Base-by-base conservation (phyloP, 2,329 filamentous ascomycete species). In the Ascomycota sp. region DNA sequence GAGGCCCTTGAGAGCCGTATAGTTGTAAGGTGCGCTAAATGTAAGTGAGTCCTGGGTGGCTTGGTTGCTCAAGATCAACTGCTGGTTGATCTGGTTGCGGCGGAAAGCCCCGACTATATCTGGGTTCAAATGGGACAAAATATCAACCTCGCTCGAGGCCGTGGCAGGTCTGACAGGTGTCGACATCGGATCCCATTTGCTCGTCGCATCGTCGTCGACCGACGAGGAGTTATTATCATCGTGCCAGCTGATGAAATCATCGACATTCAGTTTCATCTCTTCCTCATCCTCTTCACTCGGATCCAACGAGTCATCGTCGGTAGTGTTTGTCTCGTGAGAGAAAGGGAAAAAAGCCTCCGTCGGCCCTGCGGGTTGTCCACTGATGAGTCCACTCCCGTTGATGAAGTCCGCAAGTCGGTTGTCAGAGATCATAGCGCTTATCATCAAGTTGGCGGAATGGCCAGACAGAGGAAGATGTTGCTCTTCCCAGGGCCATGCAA, bases 41-140 rank as follows among this genome's bases (percentile, higher is more conserved):
- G 67, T 61, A 19, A 78, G 57, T 24, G 72, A 71, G 40, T 75
- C 65, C 33, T 65, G 55, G 23, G 67, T 71, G 15, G 65, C 66
- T 41, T 69, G 63, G 43, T 63, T 66, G 51, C 65, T 69, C 37
- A 65, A 49, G 34, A 71, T 67, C 35, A 71, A 55, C 40, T 69
- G 63, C 44, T 68, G 62, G 44, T 69, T 67, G 57, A 59, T 70
- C 46, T 68, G 71, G 48, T 68, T 74, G 38, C 60, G 69, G 32
- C 78, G 78, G 60, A 89, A 91, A 1, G 79, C 76, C 23, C 77
- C 77, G 23, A 89, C 78, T 10, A 75, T 69, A 33, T 73, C 67
- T 7, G 62, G 52, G 34, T 69, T 68, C 38, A 70, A 67, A 42
- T 76, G 71, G 24, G 83, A 69, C 8, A 52, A 46, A 7, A 57